Evolutionary conservation across 805 yeast species (phyloP).

Genomic region (Saccharomycopsis amapae): DNA sequence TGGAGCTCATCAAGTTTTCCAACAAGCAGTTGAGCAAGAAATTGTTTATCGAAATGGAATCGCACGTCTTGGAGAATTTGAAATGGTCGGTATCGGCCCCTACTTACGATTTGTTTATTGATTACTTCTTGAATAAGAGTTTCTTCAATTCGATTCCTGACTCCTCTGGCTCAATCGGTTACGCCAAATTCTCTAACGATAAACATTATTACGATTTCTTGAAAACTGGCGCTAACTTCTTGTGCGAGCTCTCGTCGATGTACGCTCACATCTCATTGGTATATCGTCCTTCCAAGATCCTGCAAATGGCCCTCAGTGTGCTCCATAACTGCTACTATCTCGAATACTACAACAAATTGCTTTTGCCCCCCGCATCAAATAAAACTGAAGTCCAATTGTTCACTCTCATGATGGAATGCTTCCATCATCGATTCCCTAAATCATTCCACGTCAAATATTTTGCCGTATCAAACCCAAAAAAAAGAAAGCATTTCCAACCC

Average conservation of each 20-base stretch:
- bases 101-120: constrained; percentile 17
- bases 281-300: constrained; percentile 13
- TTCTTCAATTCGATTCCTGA: no score
- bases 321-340: constrained; percentile 15
- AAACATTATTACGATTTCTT: constrained; percentile 11
- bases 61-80: constrained; percentile 35
- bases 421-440: constrained; percentile 9
- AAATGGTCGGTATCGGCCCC: constrained; percentile 30
- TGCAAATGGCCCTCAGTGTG: constrained; percentile 11
- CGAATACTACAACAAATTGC: constrained; percentile 6
- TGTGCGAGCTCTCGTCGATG: constrained; percentile 15
- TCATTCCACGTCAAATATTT: constrained; percentile 14
- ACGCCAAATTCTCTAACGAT: constrained; percentile 1
- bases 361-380: constrained; percentile 1
- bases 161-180: neutral
- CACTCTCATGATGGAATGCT: constrained; percentile 5
- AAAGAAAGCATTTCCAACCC: neutral
- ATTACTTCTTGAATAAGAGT: constrained; percentile 14
- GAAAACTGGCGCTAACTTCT: constrained; percentile 15
- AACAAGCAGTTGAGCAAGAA: constrained; percentile 23
- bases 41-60: constrained; percentile 42
- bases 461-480: neutral
- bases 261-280: constrained; percentile 14
- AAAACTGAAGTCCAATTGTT: neutral
- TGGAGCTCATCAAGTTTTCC: constrained; percentile 6